These are phyloP conservation scores for Spathaspora girioi DNA, from an alignment of 805 yeast species.

Conservation along the genomic window DNA sequence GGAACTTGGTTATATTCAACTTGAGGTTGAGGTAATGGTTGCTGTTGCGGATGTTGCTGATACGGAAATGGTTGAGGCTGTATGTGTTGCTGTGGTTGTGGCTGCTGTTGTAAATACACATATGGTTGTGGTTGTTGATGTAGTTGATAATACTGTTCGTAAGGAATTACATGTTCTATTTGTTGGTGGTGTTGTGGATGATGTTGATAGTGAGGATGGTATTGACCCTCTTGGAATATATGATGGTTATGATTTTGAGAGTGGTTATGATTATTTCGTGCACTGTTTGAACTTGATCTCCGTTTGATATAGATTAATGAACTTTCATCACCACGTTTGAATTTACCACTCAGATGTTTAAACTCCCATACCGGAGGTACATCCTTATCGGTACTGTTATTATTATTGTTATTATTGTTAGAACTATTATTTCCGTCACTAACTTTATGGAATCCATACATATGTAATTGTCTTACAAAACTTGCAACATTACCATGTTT, in stretches of 20 bases:
- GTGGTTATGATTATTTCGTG: slow-evolving; percentile 7
- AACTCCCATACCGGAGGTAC: slow-evolving; percentile 50
- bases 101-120: neutral
- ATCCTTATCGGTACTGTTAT: slow-evolving; percentile 13
- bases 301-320: slow-evolving; percentile 45
- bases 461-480: slow-evolving; percentile 90
- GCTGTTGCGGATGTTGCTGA: slow-evolving; percentile 1
- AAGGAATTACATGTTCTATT: neutral
- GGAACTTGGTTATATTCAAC: neutral
- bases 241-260: slow-evolving; percentile 3
- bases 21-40: slow-evolving; percentile 1
- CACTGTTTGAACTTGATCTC: slow-evolving; percentile 37
- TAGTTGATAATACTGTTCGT: slow-evolving; percentile 4
- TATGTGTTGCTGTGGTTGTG: slow-evolving; percentile 1
- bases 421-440: slow-evolving; percentile 33
- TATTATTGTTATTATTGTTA: slow-evolving; percentile 4
- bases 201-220: slow-evolving; percentile 4
- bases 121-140: slow-evolving; percentile 2
- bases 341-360: slow-evolving; percentile 49
- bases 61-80: slow-evolving; percentile 1
- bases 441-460: slow-evolving; percentile 94
- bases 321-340: slow-evolving; percentile 45
- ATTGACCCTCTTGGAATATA: slow-evolving; percentile 6
- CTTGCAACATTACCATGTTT: slow-evolving; percentile 93
- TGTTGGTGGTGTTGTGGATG: slow-evolving; percentile 1